Evolutionary conservation across 2,329 filamentous ascomycete species (phyloP).

Genomic region (Beauveria pseudobassiana): DNA sequence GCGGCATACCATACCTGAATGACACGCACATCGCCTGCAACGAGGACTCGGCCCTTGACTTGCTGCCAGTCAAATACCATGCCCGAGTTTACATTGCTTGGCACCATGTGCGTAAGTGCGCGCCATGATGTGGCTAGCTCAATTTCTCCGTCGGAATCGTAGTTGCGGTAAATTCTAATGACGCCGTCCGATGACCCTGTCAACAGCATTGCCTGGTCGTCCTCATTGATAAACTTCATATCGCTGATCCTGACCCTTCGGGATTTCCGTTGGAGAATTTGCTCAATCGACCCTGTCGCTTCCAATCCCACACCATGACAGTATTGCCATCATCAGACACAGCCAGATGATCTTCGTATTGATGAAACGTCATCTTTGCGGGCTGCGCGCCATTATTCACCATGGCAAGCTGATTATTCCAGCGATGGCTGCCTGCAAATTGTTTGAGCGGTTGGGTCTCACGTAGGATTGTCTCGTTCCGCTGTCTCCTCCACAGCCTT

Average conservation of each 20-base stretch:
- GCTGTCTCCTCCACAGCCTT: slow-evolving; percentile 81
- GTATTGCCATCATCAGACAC: slow-evolving; percentile 91
- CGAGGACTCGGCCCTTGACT: slow-evolving; percentile 89
- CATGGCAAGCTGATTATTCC: slow-evolving; percentile 76
- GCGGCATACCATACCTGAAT: slow-evolving; percentile 96
- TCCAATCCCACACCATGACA: slow-evolving; percentile 91
- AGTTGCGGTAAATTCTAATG: slow-evolving; percentile 86
- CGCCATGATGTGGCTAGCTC: slow-evolving; percentile 88
- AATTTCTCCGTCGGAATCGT: slow-evolving; percentile 68
- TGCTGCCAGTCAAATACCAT: slow-evolving; percentile 99
- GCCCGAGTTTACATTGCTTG: slow-evolving; percentile 88
- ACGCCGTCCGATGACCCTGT: slow-evolving; percentile 94
- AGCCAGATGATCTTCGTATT: slow-evolving; percentile 93
- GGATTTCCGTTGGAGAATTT: slow-evolving; percentile 95
- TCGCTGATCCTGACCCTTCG: slow-evolving; percentile 82
- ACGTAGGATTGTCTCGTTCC: slow-evolving; percentile 86
- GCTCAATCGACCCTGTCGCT: slow-evolving; percentile 63
- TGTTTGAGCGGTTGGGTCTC: slow-evolving; percentile 93
- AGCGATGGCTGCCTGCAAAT: slow-evolving; percentile 74
- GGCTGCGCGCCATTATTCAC: slow-evolving; percentile 88
- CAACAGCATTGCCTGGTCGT: slow-evolving; percentile 90
- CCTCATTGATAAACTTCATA: slow-evolving; percentile 95
- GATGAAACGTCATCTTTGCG: slow-evolving; percentile 89
- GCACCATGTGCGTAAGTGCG: slow-evolving; percentile 86
- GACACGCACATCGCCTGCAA: slow-evolving; percentile 90